A percentile compares a stretch with the other conserved stretches of the same genome.
phyloP scores from a whole-genome alignment of 2,329 filamentous ascomycete species.

The Fusarium pilosicola region DNA sequence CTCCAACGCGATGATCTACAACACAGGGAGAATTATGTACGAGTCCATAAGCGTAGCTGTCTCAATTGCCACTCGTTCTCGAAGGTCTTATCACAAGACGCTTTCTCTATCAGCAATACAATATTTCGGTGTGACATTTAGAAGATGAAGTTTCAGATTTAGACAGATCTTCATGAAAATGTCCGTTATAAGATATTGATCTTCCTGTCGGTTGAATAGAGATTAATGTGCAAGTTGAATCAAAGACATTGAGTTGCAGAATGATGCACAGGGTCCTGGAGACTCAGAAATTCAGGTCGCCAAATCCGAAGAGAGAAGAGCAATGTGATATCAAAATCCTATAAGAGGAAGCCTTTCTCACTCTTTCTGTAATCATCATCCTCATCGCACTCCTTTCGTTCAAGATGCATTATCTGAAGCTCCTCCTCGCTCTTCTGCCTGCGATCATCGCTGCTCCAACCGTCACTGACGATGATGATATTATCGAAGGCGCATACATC shows the following conservation, averaged over 20 bases:
- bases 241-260: slow-evolving; percentile 31
- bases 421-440: slow-evolving; percentile 34
- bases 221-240: slow-evolving; percentile 28
- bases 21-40: not conserved
- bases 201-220: not conserved
- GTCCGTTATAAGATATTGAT: not conserved
- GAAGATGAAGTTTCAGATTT: slow-evolving; percentile 6
- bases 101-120: not conserved
- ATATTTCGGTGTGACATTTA: slow-evolving; percentile 1
- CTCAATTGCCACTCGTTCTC: slow-evolving; percentile 16
- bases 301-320: not conserved
- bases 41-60: slow-evolving; percentile 10
- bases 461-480: slow-evolving; percentile 11
- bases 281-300: not conserved
- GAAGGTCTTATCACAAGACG: not conserved
- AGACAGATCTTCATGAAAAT: not conserved
- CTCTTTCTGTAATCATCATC: not conserved
- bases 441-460: slow-evolving; percentile 22
- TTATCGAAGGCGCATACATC: slow-evolving; percentile 56
- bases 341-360: not conserved
- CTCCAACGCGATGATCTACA: not conserved
- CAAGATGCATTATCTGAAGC: slow-evolving; percentile 34
- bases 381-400: not conserved
- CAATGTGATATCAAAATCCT: not conserved
- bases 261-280: slow-evolving; percentile 3